Evolutionary conservation across 257 asterid species (phyloP).

Genomic region (Cordia subcordata): DNA sequence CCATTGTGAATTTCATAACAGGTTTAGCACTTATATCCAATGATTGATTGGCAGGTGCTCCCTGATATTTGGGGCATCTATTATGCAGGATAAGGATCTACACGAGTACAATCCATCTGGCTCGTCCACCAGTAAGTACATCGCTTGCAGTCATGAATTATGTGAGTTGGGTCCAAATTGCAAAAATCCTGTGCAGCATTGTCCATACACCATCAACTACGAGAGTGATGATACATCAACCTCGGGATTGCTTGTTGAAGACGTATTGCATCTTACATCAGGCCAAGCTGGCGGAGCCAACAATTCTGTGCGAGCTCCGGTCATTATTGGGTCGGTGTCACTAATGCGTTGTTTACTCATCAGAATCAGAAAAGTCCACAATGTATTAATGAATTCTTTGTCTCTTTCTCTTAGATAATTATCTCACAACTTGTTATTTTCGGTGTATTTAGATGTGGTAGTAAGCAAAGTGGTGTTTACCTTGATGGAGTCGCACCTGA

Average conservation of each 20-base stretch:
- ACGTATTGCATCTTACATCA: constrained; percentile 66
- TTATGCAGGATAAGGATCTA: constrained; percentile 85
- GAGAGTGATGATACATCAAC: constrained; percentile 65
- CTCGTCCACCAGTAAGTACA: constrained; percentile 61
- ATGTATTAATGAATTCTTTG: background rate
- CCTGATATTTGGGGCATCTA: constrained; percentile 86
- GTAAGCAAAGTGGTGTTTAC: constrained; percentile 83
- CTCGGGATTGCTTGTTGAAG: constrained; percentile 78
- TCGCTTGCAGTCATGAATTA: constrained; percentile 64
- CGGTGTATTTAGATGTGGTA: constrained; percentile 62
- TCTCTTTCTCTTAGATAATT: background rate
- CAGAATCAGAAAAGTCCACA: background rate
- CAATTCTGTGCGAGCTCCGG: constrained; percentile 54
- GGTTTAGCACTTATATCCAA: constrained; percentile 68
- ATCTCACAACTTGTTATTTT: constrained; percentile 1
- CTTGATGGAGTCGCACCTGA: constrained; percentile 86
- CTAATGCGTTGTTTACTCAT: background rate
- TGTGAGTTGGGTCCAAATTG: constrained; percentile 59
- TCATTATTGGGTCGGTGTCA: constrained; percentile 57
- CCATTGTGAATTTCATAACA: constrained; percentile 23
- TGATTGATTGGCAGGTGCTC: constrained; percentile 95
- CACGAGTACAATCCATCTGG: constrained; percentile 66
- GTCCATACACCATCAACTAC: constrained; percentile 62
- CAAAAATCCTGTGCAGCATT: constrained; percentile 47
- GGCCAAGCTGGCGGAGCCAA: constrained; percentile 34